Evolutionary conservation across 2,329 filamentous ascomycete species (phyloP).

Genomic region (Fusarium sp.): DNA sequence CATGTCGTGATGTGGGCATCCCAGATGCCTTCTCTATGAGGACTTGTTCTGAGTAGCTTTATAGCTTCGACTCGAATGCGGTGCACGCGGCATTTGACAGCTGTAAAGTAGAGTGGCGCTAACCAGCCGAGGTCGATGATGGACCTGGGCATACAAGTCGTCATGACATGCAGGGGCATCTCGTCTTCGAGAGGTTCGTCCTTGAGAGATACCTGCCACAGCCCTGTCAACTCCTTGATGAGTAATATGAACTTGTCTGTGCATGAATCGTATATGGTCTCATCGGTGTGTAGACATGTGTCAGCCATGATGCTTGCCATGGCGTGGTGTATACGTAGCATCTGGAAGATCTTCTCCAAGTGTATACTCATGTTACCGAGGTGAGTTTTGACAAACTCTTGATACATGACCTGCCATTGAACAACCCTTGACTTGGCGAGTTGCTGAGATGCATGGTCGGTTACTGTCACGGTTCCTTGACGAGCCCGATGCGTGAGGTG

Average conservation of each 20-base stretch:
- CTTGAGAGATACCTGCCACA: conserved; percentile 26
- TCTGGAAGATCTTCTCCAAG: conserved; percentile 40
- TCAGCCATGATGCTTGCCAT: conserved; percentile 61
- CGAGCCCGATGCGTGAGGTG: conserved; percentile 35
- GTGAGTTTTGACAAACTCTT: conserved; percentile 40
- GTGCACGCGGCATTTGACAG: conserved; percentile 62
- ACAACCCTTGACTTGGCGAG: conserved; percentile 33
- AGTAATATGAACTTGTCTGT: conserved; percentile 53
- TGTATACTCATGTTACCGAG: conserved; percentile 32
- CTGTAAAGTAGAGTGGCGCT: conserved; percentile 61
- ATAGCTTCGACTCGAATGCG: conserved; percentile 58
- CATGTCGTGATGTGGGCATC: conserved; percentile 52
- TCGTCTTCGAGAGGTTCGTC: conserved; percentile 17
- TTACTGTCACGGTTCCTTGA: conserved; percentile 5
- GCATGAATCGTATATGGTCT: conserved; percentile 57
- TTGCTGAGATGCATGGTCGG: conserved; percentile 22
- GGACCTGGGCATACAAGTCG: conserved; percentile 52
- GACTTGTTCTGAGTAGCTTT: conserved; percentile 48
- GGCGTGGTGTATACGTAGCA: conserved; percentile 58
- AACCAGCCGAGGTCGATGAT: conserved; percentile 62
- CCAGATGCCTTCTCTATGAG: conserved; percentile 61
- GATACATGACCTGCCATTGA: conserved; percentile 47
- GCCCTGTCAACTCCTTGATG: conserved; percentile 43
- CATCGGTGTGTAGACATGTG: conserved; percentile 53
- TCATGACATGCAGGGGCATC: conserved; percentile 24